Base-by-base conservation (phyloP, 345 rosid species). In the Dipteronia sinensis region DNA sequence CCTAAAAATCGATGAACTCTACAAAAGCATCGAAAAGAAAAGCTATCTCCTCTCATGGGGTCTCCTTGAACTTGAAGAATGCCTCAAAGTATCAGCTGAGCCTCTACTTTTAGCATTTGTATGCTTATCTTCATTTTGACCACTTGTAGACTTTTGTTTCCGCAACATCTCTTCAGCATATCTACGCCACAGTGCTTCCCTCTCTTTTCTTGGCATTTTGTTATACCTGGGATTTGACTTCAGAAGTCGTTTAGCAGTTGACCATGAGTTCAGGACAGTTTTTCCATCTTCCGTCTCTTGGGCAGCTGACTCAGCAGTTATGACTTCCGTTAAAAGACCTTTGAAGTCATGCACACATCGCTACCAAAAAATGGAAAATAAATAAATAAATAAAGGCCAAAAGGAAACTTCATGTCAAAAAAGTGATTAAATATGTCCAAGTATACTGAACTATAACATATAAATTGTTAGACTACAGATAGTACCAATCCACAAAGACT, bases 241-340 rank as follows among this genome's bases (percentile, higher is more conserved):
- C 22, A 94, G 87, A 65, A 89, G 79, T 34, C 86, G 93, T 84
- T 92, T 96, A 40, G 98, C 97, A 0, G 92, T 89, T 56, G 99
- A 92, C 99, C 99, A 96, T 0, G 98, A 96, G 79, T 90, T 92
- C 34, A 96, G 88, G 70, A 86, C 86, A 1, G 95, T 89, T 82
- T 89, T 96, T 72, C 92, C 91, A 46, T 88, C 95, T 76, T 91
- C 97, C 1, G 92, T 86, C 83, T 85, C 85, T 73, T 85, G 87
- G 55, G 97, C 71, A 79, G 93, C 89, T 47, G 95, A 89, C 73
- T 90, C 97, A 11, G 83, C 79, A 34, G 93, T 94, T 59, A 96
- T 79, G 61, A 84, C 92, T 89, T 94, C 98, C 6, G 84, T 78
- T 75, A 94, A 78, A 53, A 94, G 90, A 77, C 86, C 82, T 88